Conservation (phyloP, 2,329 filamentous ascomycete species). For the Ceratocystis huliohia region DNA sequence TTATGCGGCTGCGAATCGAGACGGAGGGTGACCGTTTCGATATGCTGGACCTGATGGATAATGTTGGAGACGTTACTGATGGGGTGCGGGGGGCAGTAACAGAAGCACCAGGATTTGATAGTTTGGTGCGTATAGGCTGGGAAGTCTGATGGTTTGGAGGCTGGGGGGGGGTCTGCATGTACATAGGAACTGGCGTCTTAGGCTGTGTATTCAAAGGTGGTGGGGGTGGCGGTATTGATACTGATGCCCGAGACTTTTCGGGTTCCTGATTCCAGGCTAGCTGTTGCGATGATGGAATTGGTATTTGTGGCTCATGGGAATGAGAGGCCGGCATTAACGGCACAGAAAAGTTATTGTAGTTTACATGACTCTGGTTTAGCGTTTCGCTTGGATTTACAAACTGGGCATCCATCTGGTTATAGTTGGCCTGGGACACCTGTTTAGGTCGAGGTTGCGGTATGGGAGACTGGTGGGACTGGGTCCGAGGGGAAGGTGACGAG, state of each 20-base stretch:
- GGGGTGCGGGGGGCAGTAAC: conserved; percentile 25
- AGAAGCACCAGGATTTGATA: conserved; percentile 24
- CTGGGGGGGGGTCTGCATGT: conserved; percentile 20
- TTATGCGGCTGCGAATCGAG: conserved; percentile 31
- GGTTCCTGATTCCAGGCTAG: conserved; percentile 29
- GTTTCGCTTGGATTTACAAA: conserved; percentile 19
- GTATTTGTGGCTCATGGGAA: not conserved
- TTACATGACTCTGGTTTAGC: conserved; percentile 11
- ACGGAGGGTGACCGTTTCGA: conserved; percentile 34
- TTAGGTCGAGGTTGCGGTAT: conserved; percentile 15
- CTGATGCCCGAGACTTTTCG: conserved; percentile 29
- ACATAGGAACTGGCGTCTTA: conserved; percentile 18
- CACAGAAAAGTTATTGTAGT: conserved; percentile 4
- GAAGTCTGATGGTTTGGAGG: conserved; percentile 25
- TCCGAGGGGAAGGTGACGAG: conserved; percentile 23
- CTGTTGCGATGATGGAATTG: not conserved
- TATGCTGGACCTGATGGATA: conserved; percentile 32
- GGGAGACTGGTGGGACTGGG: conserved; percentile 17
- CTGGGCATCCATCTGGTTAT: conserved; percentile 22
- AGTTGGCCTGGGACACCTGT: conserved; percentile 18
- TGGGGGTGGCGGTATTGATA: conserved; percentile 25
- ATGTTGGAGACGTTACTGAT: conserved; percentile 32
- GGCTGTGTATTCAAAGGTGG: conserved; percentile 22
- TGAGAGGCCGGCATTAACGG: not conserved
- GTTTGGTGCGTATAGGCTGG: conserved; percentile 28